Base-by-base conservation (phyloP, 192 early-diverging fungal species). In the Thamnidium elegans region DNA sequence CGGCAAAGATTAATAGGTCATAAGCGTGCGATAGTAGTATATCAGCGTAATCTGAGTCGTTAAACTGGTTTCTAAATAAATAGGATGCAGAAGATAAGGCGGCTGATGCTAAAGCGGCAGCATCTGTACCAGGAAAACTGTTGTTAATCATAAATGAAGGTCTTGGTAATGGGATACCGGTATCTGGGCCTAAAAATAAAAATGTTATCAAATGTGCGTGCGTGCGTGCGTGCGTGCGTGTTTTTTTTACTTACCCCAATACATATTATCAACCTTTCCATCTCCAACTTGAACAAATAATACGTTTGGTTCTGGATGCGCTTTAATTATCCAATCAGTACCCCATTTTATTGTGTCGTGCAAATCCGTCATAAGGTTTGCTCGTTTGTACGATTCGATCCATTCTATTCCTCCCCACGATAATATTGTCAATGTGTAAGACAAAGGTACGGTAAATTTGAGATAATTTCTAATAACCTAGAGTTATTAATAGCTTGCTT, bases 371-470 rank as follows among this genome's bases (percentile, higher is more conserved):
- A 69, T 66, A 62, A 83, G 74, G 8, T 75, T 63, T n/a, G 84
- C 75, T 46, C 71, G 64, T 21, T 67, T 54, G 43, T 80, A 86
- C 19, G 79, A 81, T 2, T 86, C 75, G 62, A 69, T 81, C 66
- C 72, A 86, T 64, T 81, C 78, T 21, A 83, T 31, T 23, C 63
- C 84, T 11, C 84, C 84, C 81, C 83, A 86, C 19, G 81, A 64
- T 7, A 79, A 55, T 39, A 78, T 62, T 11, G 79, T 51, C 55
- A 86, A 43, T 6, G 79, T 58, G 34, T 83, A 76, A 0, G 82
- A 78, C 46, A 86, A 56, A 30, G 85, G 85, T 13, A 84, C 76
- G 15, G 80, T 79, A 51, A 86, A 86, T 63, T 85, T 86, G n/a
- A 86, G 34, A 44, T 85, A 81, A 58, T 86, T 84, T 17, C 84